Conservation (phyloP, 306 rosid species). For the Psophocarpus tetragonolobus region DNA sequence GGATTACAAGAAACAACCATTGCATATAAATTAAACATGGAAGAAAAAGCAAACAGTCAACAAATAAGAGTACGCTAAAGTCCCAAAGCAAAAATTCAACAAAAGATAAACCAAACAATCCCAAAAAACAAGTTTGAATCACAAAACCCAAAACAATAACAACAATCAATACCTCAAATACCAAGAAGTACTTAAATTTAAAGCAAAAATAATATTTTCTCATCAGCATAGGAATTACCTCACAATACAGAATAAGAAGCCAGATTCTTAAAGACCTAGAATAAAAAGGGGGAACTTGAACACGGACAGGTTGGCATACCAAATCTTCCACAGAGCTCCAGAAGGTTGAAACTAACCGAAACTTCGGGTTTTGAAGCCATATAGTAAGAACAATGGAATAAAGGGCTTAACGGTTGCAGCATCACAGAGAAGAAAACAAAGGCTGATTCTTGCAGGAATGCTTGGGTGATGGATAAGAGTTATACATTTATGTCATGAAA, state of each 20-base stretch:
- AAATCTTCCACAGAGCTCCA: not conserved
- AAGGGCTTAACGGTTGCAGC: not conserved
- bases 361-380: not conserved
- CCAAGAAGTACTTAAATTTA: not conserved
- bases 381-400: not conserved
- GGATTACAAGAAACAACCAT: not conserved
- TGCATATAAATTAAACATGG: conserved; percentile 4
- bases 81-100: not conserved
- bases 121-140: not conserved
- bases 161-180: not conserved
- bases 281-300: not conserved
- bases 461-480: not conserved
- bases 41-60: not conserved
- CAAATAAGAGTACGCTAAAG: not conserved
- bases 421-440: not conserved
- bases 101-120: not conserved
- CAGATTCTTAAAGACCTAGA: not conserved
- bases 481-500: no score
- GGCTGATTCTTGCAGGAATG: not conserved
- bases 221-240: not conserved
- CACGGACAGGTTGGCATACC: not conserved
- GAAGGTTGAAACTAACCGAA: not conserved
- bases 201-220: not conserved
- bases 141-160: not conserved
- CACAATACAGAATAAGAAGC: not conserved